Evolutionary conservation across 805 yeast genomes (phyloP).

Genomic region (Lipomyces orientalis): DNA sequence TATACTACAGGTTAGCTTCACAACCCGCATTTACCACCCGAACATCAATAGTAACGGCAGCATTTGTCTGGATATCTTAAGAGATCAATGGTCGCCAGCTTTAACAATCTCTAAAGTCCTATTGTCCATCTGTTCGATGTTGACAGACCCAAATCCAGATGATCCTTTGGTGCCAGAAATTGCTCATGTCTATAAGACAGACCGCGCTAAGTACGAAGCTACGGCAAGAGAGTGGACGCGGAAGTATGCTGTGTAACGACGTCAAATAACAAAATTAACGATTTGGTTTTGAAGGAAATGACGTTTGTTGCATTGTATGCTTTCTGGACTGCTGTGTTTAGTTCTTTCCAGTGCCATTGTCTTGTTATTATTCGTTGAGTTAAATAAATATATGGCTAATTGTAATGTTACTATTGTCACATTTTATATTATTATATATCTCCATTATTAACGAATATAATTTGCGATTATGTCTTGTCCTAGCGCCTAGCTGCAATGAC

Average conservation of each 20-base stretch:
- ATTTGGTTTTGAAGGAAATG: background rate
- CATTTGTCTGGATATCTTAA: constrained; percentile 93
- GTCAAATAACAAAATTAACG: background rate
- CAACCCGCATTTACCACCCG: constrained; percentile 96
- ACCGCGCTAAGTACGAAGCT: constrained; percentile 90
- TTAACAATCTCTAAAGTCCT: constrained; percentile 94
- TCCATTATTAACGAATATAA: background rate
- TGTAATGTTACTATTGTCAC: background rate
- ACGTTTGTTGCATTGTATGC: constrained; percentile 8
- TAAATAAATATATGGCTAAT: constrained; percentile 5
- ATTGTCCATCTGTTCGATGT: constrained; percentile 89
- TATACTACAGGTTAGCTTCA: constrained; percentile 63
- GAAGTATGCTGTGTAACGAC: constrained; percentile 85
- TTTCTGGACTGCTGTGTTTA: background rate
- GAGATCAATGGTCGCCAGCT: constrained; percentile 99
- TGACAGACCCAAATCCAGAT: constrained; percentile 98
- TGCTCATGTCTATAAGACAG: constrained; percentile 94
- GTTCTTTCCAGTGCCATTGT: background rate
- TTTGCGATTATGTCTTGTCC: background rate
- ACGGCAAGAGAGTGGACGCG: constrained; percentile 99
- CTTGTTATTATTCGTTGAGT: constrained; percentile 3
- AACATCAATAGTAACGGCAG: constrained; percentile 95
- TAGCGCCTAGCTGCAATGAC: background rate
- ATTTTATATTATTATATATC: constrained; percentile 1
- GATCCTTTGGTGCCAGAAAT: constrained; percentile 99